Evolutionary conservation across 2,329 filamentous ascomycete species (phyloP), one percentile per base, ranked within the genome.

Genomic region (Lojkania enalia): DNA sequence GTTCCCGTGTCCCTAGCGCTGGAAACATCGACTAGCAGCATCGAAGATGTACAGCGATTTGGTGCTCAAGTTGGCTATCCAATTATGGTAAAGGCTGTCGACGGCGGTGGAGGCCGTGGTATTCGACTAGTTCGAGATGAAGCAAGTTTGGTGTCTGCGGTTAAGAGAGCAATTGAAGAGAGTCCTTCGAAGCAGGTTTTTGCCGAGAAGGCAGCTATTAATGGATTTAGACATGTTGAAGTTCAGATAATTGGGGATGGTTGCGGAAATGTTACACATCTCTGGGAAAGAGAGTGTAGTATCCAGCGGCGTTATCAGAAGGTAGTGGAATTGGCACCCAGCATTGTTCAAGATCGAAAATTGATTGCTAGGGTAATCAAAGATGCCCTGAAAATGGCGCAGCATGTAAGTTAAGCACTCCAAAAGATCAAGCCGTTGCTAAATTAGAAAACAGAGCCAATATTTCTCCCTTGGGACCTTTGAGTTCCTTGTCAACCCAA

Each of bases 51-150:
- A 3, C 60, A 64, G 3, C 32, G 42, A 0, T 91, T 91, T 56
- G 90, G 88, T 64, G 76, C 59, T 2, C 36, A 66, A 16, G 68
- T 74, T 12, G 77, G 78, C 1, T 77, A 76, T 33, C 80, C 80
- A 0, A 70, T 83, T 32, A 82, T 84, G 77, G 69, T 85, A 33
- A 85, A 85, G 56, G 82, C 82, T n/a, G 78, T 84, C 3, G 82
- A 84, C 59, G 81, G 81, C 1, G 82, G 82, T 12, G 82, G 81
- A 2, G 82, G 82, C 0, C 66, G 80, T 13, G 82, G 82, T 0
- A 84, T 85, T 35, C 73, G 82, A 4, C 66, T 84, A 1, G 75
- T 83, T 5, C 64, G 65, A 1, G 57, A 61, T 16, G 65, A 73
- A 27, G 62, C 65, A 0, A 73, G 77, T 4, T 63, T 84, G 4